Conservation (phyloP, 352 stramenopile genomes). For the Pythium diclinum region DNA sequence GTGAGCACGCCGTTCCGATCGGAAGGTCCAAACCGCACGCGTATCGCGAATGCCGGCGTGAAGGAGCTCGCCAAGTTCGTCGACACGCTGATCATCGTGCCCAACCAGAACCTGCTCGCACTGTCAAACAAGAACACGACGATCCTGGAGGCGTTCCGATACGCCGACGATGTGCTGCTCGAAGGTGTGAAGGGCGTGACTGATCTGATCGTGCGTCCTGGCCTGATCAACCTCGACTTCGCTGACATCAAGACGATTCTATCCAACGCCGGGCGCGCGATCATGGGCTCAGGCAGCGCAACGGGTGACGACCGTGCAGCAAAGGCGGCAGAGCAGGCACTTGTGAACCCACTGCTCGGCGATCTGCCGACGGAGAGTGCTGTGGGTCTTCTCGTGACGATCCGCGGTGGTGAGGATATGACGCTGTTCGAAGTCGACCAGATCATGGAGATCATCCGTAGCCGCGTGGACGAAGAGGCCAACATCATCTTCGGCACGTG, state of each 20-base stretch:
- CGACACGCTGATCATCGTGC: conserved; percentile 96
- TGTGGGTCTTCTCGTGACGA: conserved; percentile 94
- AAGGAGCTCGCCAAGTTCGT: conserved; percentile 91
- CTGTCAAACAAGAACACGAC: conserved; percentile 92
- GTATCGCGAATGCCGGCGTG: conserved; percentile 91
- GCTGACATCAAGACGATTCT: conserved; percentile 96
- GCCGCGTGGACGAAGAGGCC: conserved; percentile 69
- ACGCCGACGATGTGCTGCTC: conserved; percentile 94
- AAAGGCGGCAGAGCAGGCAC: conserved; percentile 91
- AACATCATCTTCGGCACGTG: conserved; percentile 91
- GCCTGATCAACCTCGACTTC: conserved; percentile 98
- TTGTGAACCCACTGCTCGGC: conserved; percentile 93
- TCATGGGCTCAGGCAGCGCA: conserved; percentile 93
- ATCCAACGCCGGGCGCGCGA: conserved; percentile 90
- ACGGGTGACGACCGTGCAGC: conserved; percentile 74
- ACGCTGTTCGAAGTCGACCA: conserved; percentile 91
- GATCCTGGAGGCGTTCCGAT: conserved; percentile 92
- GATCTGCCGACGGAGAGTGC: conserved; percentile 92
- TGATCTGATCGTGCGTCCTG: conserved; percentile 94
- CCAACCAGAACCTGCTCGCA: conserved; percentile 94
- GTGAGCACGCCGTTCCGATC: conserved; percentile 96
- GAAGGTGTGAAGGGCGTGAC: conserved; percentile 96
- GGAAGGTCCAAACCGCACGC: conserved; percentile 92
- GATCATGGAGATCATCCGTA: conserved; percentile 88
- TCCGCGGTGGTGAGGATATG: conserved; percentile 92